Base-by-base conservation (phyloP, 1,139 yeast genomes). In the Ogataea hybrid region DNA sequence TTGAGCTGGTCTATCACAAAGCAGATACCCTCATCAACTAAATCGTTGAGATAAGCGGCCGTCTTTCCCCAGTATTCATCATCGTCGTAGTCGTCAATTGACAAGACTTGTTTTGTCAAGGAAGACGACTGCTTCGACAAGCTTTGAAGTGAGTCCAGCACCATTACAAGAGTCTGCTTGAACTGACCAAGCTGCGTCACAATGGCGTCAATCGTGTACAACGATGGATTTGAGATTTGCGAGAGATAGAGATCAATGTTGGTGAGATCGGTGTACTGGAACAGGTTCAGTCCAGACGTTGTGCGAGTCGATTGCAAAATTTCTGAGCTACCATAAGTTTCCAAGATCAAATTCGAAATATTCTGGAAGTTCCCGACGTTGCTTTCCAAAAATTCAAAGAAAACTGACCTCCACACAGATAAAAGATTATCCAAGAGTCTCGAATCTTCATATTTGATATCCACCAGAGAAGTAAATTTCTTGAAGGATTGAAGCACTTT, bases 391-490 rank as follows among this genome's bases (percentile, higher is more conserved):
- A 44, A 15, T 9, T 29, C 25, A 12, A 43, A 27, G 32, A 48
- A 58, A 5, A 34, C 25, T 2, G 10, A 5, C n/a, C 43, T 43
- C 63, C 64, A 61, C 7, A 23, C 22, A 3, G 34, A 12, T 3
- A 58, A 22, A 3, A 59, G 28, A 9, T 35, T 34, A 6, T 47
- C 44, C 10, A 59, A 28, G 15, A 57, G 35, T 3, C 28, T 28
- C 12, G 27, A 16, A 3, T 33, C 44, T 20, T 43, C 42, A 9
- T 42, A 41, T 18, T 44, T 39, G 16, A 61, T 37, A 18, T 45
- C 51, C 3, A 52, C 53, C 35, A 62, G 43, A 10, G 66, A 61
- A 1, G 62, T 51, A 39, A 54, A 62, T 15, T 49, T 51, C 37
- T 59, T 60, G 45, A 59, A 62, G 5, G 62, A 51, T 4, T 37